A percentile compares a stretch with the other conserved stretches of the same genome.
Conservation (phyloP, 2,329 filamentous ascomycete genomes). For the Trichoderma sp. region DNA sequence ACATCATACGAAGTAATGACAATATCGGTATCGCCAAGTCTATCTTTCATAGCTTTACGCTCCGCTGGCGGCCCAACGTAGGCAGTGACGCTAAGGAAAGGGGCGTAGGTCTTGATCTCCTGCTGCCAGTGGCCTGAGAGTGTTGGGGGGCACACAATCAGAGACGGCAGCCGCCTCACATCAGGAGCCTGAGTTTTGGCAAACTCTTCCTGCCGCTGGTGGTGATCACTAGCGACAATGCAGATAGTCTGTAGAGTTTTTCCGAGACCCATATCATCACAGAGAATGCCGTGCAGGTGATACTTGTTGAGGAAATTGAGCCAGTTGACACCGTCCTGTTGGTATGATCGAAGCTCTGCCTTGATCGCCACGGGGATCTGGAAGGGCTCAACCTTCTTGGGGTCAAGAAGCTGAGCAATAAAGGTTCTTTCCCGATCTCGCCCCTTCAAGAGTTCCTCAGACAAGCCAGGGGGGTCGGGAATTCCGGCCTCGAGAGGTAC, state of each 20-base stretch:
- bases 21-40: slow-evolving; percentile 77
- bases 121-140: slow-evolving; percentile 98
- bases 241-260: slow-evolving; percentile 97
- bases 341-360: slow-evolving; percentile 91
- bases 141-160: slow-evolving; percentile 95
- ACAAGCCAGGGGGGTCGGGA: slow-evolving; percentile 90
- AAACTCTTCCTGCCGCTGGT: slow-evolving; percentile 87
- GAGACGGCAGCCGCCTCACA: slow-evolving; percentile 74
- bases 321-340: slow-evolving; percentile 99
- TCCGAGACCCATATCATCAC: slow-evolving; percentile 97
- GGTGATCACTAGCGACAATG: slow-evolving; percentile 96
- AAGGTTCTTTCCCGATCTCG: slow-evolving; percentile 94
- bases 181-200: slow-evolving; percentile 78
- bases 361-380: slow-evolving; percentile 95
- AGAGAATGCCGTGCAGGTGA: slow-evolving; percentile 95
- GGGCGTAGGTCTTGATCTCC: slow-evolving; percentile 92
- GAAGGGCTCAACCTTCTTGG: slow-evolving; percentile 94
- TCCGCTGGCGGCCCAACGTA: slow-evolving; percentile 89
- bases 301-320: slow-evolving; percentile 97
- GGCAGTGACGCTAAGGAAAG: slow-evolving; percentile 83
- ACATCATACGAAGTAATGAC: slow-evolving; percentile 98
- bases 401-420: slow-evolving; percentile 92
- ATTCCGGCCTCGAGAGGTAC: slow-evolving; percentile 97
- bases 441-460: slow-evolving; percentile 81
- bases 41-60: slow-evolving; percentile 66